Conservation (phyloP, 1,284 basidiomycete species). For the Testicularia cyperi region DNA sequence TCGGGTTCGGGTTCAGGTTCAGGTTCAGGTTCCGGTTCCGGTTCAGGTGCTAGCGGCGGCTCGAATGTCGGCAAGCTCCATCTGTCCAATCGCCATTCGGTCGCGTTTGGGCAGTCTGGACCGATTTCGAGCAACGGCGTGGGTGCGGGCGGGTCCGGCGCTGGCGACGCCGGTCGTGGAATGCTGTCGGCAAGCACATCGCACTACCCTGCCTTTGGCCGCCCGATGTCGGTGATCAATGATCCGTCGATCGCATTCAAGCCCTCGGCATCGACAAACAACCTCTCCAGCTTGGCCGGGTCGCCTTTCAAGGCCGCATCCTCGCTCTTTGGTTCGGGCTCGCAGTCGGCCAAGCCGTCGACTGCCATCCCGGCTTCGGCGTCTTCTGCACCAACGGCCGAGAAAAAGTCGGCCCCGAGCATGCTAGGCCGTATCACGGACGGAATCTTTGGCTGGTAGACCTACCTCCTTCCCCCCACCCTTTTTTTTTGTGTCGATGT, state of each 20-base stretch:
- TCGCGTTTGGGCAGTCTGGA: slow-evolving; percentile 13
- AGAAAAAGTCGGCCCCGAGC: slow-evolving; percentile 10
- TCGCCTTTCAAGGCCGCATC: slow-evolving; percentile 39
- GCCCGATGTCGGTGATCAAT: slow-evolving; percentile 33
- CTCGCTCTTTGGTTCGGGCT: slow-evolving; percentile 26
- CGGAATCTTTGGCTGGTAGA: slow-evolving; percentile 54
- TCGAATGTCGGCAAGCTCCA: too few relatives aligned
- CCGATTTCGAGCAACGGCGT: too few relatives aligned
- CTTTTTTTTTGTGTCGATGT: too few relatives aligned
- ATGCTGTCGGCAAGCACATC: too few relatives aligned
- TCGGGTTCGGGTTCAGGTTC: too few relatives aligned
- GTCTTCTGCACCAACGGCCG: neutral
- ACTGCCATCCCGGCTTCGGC: too few relatives aligned
- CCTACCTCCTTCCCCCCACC: too few relatives aligned
- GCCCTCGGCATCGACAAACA: slow-evolving; percentile 16
- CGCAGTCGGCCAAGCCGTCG: slow-evolving; percentile 7
- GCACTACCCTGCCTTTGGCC: slow-evolving; percentile 30
- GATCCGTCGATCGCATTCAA: slow-evolving; percentile 30
- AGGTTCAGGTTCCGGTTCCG: too few relatives aligned
- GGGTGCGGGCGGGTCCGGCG: too few relatives aligned
- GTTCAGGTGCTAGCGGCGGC: too few relatives aligned
- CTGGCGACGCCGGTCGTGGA: too few relatives aligned
- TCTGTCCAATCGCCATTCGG: slow-evolving; percentile 21
- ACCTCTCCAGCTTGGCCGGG: slow-evolving; percentile 12
- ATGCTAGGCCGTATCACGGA: slow-evolving; percentile 45